These are phyloP conservation scores for Penicillium sp. DNA, from an alignment of 2,329 filamentous ascomycete genomes.

Conservation along the genomic window DNA sequence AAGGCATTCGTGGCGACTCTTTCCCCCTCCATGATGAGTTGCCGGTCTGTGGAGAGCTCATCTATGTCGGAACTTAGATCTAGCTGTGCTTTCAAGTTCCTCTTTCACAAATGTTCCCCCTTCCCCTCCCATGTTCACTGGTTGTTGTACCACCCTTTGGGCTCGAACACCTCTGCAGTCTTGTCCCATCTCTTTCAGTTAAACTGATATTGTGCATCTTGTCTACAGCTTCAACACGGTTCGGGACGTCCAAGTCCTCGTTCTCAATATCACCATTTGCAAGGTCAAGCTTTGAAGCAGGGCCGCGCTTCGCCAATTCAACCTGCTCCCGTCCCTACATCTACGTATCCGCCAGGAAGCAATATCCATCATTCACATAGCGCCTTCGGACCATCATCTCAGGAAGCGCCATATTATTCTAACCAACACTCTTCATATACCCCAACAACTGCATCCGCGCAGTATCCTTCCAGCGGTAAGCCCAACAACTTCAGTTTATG, in stretches of 20 bases:
- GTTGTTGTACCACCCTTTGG: constrained; percentile 18
- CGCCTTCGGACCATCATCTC: constrained; percentile 66
- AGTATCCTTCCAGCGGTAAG: constrained; percentile 85
- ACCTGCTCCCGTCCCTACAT: constrained; percentile 19
- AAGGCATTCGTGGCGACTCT: constrained; percentile 13
- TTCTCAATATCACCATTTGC: constrained; percentile 31
- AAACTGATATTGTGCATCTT: constrained; percentile 20
- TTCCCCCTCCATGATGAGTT: constrained; percentile 7
- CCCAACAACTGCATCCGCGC: constrained; percentile 74
- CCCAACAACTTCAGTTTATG: constrained; percentile 21
- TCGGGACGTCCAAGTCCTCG: constrained; percentile 31
- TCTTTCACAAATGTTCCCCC: constrained; percentile 3
- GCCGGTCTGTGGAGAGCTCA: constrained; percentile 9
- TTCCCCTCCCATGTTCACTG: constrained; percentile 17
- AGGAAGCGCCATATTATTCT: constrained; percentile 72
- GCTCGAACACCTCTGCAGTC: constrained; percentile 10
- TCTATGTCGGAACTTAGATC: constrained; percentile 21
- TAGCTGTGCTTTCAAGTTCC: constrained; percentile 17
- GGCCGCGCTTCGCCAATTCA: background rate
- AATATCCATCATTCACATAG: constrained; percentile 53
- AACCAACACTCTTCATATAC: constrained; percentile 80
- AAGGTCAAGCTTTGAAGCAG: constrained; percentile 26
- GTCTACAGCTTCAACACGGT: constrained; percentile 33
- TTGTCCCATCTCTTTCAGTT: constrained; percentile 3
- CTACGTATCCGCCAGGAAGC: constrained; percentile 26